phyloP scores from a whole-genome alignment of 495 filamentous ascomycete species.

The Achaetomiella virescens region DNA sequence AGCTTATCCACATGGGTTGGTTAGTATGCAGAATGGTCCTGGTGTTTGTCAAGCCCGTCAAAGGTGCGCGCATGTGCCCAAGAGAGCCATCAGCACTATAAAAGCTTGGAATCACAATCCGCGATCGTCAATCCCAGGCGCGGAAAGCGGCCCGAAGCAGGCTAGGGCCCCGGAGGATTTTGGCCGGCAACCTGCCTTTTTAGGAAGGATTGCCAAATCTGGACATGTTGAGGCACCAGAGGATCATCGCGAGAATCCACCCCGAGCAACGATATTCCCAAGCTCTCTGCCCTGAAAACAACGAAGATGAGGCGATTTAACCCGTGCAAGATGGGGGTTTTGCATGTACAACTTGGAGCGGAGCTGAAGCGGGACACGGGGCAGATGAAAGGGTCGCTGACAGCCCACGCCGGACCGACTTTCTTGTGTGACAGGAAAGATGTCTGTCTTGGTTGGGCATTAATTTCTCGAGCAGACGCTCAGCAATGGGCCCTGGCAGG shows the following conservation, averaged over 20 bases:
- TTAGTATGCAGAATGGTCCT: too few species aligned
- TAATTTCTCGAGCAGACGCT: background rate
- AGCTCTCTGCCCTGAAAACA: too few species aligned
- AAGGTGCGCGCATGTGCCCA: too few species aligned
- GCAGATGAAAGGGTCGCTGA: background rate
- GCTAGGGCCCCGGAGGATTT: background rate
- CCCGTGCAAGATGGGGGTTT: too few species aligned
- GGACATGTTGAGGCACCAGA: background rate
- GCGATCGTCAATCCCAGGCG: background rate
- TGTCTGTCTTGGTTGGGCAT: background rate
- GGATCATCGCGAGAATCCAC: background rate
- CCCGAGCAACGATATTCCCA: too few species aligned
- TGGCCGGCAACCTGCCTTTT: background rate
- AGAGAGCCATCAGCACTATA: too few species aligned
- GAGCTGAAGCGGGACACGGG: background rate
- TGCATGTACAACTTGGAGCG: background rate
- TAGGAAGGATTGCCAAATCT: background rate
- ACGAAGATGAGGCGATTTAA: too few species aligned
- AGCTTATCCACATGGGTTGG: too few species aligned
- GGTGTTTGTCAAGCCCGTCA: too few species aligned
- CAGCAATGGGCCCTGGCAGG: background rate
- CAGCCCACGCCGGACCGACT: background rate
- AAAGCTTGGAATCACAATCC: too few species aligned
- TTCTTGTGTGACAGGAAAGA: background rate
- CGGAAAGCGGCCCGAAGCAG: background rate